A percentile compares a stretch with the other conserved stretches of the same genome.
phyloP scores from a whole-genome alignment of 352 stramenopile genomes.

The Pythium volutum region DNA sequence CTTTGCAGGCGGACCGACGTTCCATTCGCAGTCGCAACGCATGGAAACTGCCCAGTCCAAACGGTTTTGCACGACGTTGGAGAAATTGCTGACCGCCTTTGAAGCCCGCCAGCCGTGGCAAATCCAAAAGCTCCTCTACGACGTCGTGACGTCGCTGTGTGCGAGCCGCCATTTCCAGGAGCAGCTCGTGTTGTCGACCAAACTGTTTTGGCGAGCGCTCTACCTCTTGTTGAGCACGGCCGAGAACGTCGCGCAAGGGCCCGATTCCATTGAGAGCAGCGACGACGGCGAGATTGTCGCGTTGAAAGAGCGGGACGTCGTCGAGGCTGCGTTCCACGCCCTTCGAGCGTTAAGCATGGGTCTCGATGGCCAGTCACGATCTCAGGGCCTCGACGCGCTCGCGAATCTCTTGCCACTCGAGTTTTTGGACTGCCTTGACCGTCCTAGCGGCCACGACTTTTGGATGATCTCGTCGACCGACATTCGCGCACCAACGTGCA shows the following conservation, averaged over 20 bases:
- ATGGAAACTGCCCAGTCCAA: conserved; percentile 15
- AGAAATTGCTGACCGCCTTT: conserved; percentile 63
- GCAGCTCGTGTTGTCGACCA: conserved; percentile 59
- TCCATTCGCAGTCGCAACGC: conserved; percentile 12
- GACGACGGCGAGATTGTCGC: conserved; percentile 34
- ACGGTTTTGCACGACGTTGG: conserved; percentile 57
- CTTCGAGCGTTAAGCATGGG: conserved; percentile 61
- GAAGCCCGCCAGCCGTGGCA: conserved; percentile 79
- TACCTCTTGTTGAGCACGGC: conserved; percentile 74
- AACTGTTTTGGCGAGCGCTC: conserved; percentile 76
- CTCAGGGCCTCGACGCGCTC: conserved; percentile 54
- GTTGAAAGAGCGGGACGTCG: conserved; percentile 68
- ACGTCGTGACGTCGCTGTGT: conserved; percentile 70
- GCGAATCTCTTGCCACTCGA: conserved; percentile 67
- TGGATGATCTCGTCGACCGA: conserved; percentile 65
- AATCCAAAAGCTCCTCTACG: conserved; percentile 74
- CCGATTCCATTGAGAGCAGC: conserved; percentile 30
- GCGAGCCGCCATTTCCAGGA: conserved; percentile 47
- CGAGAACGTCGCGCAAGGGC: conserved; percentile 44
- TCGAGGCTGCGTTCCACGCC: conserved; percentile 68
- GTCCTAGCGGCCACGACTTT: conserved; percentile 68
- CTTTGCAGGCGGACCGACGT: conserved; percentile 8
- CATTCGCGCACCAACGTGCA: conserved; percentile 71
- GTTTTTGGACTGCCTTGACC: conserved; percentile 73
- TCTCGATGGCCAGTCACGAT: conserved; percentile 45